These are phyloP conservation scores for Alternaria metachromatica DNA, from an alignment of 2,329 filamentous ascomycete genomes.

Conservation along the genomic window DNA sequence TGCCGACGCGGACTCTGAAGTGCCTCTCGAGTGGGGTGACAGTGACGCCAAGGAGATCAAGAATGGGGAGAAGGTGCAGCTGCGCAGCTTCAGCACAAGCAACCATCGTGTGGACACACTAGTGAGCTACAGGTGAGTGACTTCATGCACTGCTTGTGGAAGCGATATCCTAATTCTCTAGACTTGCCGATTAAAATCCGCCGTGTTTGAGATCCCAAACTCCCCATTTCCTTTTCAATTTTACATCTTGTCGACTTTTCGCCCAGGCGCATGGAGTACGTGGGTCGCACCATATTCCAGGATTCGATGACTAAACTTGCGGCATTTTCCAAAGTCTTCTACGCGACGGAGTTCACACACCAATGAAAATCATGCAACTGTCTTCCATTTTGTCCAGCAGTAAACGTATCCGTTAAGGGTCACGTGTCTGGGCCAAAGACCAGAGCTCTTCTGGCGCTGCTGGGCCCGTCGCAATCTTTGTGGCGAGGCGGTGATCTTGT, in stretches of 20 bases:
- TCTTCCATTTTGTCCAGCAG: not conserved
- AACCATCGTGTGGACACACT: slow-evolving; percentile 94
- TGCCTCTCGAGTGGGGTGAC: slow-evolving; percentile 98
- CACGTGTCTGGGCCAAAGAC: not conserved
- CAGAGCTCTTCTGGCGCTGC: not conserved
- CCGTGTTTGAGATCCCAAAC: not conserved
- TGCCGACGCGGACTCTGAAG: slow-evolving; percentile 93
- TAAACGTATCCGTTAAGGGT: not conserved
- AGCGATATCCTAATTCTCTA: slow-evolving; percentile 16
- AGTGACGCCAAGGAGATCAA: slow-evolving; percentile 97
- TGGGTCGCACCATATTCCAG: not conserved
- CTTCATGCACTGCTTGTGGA: not conserved
- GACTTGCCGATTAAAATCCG: slow-evolving; percentile 32
- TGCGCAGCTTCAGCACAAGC: slow-evolving; percentile 94
- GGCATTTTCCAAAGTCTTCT: not conserved
- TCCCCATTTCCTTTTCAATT: not conserved
- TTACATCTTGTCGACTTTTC: not conserved
- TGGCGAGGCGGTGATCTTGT: not conserved
- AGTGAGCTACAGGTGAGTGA: slow-evolving; percentile 78
- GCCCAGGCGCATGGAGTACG: not conserved
- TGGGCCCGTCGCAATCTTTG: not conserved
- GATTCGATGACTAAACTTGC: not conserved
- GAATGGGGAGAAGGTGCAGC: slow-evolving; percentile 91
- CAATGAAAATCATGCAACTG: not conserved
- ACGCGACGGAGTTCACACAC: not conserved